Evolutionary conservation across 352 stramenopile genomes (phyloP), one percentile per base, ranked within the genome.

Genomic region (Pythium sp.): DNA sequence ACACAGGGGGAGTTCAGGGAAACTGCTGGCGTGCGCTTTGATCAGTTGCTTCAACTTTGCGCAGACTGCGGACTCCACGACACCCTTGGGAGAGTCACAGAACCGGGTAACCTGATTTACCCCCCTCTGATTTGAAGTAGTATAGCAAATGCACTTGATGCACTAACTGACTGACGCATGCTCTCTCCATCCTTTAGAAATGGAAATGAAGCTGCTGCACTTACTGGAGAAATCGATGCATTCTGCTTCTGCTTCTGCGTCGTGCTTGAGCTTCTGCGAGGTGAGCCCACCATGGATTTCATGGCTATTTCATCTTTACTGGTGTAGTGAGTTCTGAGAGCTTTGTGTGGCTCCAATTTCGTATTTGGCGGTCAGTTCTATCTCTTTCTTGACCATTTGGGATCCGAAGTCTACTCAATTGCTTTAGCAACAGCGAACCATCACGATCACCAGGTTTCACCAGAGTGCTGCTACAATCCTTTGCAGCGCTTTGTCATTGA

Each of bases 201-300:
- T 65, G 59, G 59, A 65, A 20, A 28, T 65, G 59, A 32, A 57
- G 43, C 41, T 65, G 9, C 41, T 65, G 20, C 41, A 57, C 32
- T 5, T 65, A 9, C 59, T 65, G 22, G 59, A 65, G 26, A 22
- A 34, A 12, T 46, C 56, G 12, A 28, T 65, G 24, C 24, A 58
- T 34, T 57, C 18, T 12, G 20, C 59, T 34, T 57, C 18, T 12
- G 20, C 59, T 18, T 65, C 59, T 24, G 55, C 43, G 43, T 46
- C 59, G 9, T 57, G 59, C 41, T 38, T 64, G 41, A 57, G 59
- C 26, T 58, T 57, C 22, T 18, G 14, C 28, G 59, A 65, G 59
- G 59, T 65, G 7, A 14, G 12, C 8, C 53, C 14, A 4, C 11
- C 9, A 43, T 3, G 36, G 11, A 22, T 51, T 38, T 38, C 7